phyloP scores from a whole-genome alignment of 805 yeast genomes.

The Teunomyces cretensis region DNA sequence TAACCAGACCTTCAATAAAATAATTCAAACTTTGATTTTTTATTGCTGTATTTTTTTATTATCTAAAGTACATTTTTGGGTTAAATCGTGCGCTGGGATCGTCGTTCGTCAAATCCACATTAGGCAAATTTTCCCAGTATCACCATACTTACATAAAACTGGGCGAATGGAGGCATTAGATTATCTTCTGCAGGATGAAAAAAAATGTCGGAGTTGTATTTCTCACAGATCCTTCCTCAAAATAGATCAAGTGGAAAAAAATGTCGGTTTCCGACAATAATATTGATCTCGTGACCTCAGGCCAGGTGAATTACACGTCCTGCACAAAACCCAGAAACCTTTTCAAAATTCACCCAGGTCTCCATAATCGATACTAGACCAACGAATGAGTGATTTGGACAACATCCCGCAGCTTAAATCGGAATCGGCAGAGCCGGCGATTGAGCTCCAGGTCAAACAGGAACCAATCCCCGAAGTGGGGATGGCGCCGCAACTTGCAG shows the following conservation, averaged over 20 bases:
- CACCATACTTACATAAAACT: background rate
- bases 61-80: too few relatives aligned
- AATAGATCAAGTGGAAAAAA: background rate
- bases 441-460: slow-evolving; percentile 19
- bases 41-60: too few relatives aligned
- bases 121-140: background rate
- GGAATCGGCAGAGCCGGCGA: slow-evolving; percentile 9
- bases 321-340: background rate
- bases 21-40: too few relatives aligned
- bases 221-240: background rate
- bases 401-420: background rate
- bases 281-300: background rate
- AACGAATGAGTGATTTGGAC: background rate
- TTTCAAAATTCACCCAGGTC: background rate
- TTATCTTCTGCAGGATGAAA: background rate
- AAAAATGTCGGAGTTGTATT: slow-evolving; percentile 1
- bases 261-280: background rate
- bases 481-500: too few relatives aligned
- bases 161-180: background rate
- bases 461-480: background rate
- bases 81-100: background rate
- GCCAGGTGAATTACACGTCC: background rate
- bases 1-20: too few relatives aligned
- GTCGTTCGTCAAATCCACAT: background rate
- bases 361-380: background rate